These are phyloP conservation scores for Linnemannia elongata DNA, from an alignment of 192 early-diverging fungal species.

Conservation along the genomic window DNA sequence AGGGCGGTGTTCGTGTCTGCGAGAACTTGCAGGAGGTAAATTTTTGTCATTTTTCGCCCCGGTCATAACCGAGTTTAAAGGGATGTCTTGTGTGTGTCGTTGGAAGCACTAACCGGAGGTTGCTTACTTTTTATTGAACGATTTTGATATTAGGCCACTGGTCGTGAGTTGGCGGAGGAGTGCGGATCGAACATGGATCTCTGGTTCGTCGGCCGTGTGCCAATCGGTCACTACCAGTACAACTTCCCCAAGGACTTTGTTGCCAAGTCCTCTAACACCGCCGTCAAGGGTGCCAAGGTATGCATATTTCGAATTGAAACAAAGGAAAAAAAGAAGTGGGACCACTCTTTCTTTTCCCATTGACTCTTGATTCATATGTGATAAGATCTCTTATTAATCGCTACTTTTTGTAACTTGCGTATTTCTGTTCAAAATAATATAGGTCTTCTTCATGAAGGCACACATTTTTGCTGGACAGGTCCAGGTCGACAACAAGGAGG, in stretches of 20 bases:
- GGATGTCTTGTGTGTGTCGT: background rate
- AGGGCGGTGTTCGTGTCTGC: conserved; percentile 68
- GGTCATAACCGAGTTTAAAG: background rate
- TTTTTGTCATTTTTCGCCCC: background rate
- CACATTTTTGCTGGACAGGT: conserved; percentile 85
- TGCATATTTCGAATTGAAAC: background rate
- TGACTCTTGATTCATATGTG: background rate
- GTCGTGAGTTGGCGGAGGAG: conserved; percentile 74
- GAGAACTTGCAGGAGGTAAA: conserved; percentile 82
- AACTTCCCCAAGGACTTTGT: conserved; percentile 37
- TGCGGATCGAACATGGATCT: conserved; percentile 84
- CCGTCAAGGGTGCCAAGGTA: conserved; percentile 64
- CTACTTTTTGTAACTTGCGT: background rate
- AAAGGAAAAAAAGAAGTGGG: background rate
- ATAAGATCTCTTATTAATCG: background rate
- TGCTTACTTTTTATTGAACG: background rate
- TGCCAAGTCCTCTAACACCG: conserved; percentile 25
- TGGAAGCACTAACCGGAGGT: background rate
- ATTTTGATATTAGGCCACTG: conserved; percentile 71
- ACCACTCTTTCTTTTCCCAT: background rate
- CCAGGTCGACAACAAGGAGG: conserved; percentile 67
- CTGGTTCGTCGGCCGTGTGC: conserved; percentile 90
- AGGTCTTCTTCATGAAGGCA: conserved; percentile 91
- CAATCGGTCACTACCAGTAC: conserved; percentile 79
- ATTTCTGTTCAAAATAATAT: background rate